Evolutionary conservation across 352 stramenopile species (phyloP).

Genomic region (Pythium volutum): DNA sequence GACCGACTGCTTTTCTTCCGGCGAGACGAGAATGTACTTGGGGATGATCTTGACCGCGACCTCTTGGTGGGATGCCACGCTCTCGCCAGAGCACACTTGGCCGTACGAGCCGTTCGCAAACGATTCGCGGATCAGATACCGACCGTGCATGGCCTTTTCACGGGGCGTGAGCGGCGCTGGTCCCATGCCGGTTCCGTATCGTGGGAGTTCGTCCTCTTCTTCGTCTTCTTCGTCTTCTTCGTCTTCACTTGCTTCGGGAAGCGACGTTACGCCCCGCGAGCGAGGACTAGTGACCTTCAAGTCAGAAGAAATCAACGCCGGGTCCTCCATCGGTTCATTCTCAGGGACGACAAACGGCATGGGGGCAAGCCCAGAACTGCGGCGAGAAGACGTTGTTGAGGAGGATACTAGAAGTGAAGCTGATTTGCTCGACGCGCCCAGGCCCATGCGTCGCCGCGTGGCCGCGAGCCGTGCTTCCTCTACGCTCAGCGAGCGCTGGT

Average conservation of each 20-base stretch:
- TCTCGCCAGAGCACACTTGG: conserved; percentile 54
- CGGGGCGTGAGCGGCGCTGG: conserved; percentile 36
- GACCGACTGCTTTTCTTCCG: conserved; percentile 71
- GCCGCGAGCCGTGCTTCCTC: conserved; percentile 42
- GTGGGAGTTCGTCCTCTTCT: background rate
- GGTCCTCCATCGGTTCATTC: conserved; percentile 10
- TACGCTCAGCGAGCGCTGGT: conserved; percentile 49
- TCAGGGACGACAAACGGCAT: conserved; percentile 8
- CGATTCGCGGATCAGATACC: conserved; percentile 71
- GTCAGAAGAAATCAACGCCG: conserved; percentile 2
- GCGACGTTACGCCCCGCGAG: background rate
- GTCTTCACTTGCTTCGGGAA: background rate
- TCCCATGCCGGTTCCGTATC: background rate
- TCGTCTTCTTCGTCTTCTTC: conserved; percentile 6
- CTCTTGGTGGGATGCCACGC: conserved; percentile 45
- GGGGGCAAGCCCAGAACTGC: background rate
- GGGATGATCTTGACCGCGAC: conserved; percentile 77
- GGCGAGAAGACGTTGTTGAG: background rate
- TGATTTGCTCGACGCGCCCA: background rate
- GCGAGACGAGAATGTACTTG: conserved; percentile 65
- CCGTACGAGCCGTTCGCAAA: conserved; percentile 72
- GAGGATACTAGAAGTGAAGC: background rate
- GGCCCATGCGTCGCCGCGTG: conserved; percentile 31
- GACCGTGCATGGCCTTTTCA: conserved; percentile 65
- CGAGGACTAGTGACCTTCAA: conserved; percentile 1